These are phyloP conservation scores for Cercophora scortea DNA, from an alignment of 495 filamentous ascomycete species.

Conservation along the genomic window DNA sequence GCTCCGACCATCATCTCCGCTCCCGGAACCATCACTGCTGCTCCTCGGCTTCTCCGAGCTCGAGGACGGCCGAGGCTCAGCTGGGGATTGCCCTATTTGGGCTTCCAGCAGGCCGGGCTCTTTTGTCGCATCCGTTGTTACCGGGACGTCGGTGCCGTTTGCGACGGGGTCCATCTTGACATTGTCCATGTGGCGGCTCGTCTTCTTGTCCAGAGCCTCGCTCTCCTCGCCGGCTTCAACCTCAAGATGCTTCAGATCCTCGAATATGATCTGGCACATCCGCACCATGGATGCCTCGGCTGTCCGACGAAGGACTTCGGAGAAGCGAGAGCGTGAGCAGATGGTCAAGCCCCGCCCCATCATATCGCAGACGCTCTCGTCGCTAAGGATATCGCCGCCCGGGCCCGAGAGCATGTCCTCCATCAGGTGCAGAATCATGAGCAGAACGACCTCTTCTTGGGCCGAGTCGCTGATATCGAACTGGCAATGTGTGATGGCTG, in stretches of 20 bases:
- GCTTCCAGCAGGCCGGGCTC: slow-evolving; percentile 15
- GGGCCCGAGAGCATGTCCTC: slow-evolving; percentile 93
- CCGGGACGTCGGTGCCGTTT: slow-evolving; percentile 53
- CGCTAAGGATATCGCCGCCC: slow-evolving; percentile 81
- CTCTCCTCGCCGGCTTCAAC: slow-evolving; percentile 55
- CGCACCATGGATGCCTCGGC: slow-evolving; percentile 96
- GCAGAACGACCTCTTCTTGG: slow-evolving; percentile 87
- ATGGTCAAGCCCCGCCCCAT: slow-evolving; percentile 98
- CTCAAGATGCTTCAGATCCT: slow-evolving; percentile 79
- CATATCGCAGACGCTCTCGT: slow-evolving; percentile 98
- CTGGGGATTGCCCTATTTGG: slow-evolving; percentile 34
- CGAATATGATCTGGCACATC: slow-evolving; percentile 98
- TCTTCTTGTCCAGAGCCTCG: slow-evolving; percentile 50
- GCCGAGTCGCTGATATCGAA: slow-evolving; percentile 95
- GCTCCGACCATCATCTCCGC: slow-evolving; percentile 15
- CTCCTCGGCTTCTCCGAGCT: slow-evolving; percentile 30
- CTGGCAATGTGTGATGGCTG: slow-evolving; percentile 93
- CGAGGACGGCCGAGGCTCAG: slow-evolving; percentile 40
- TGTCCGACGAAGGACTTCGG: slow-evolving; percentile 80
- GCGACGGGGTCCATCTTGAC: slow-evolving; percentile 85
- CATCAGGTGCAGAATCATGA: slow-evolving; percentile 95
- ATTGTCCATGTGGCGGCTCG: slow-evolving; percentile 58
- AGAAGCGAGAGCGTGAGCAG: slow-evolving; percentile 88
- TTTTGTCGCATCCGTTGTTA: slow-evolving; percentile 5
- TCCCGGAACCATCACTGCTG: slow-evolving; percentile 12